These are phyloP conservation scores for Paraleonurus japonicus DNA, from an alignment of 257 asterid genomes.

Conservation along the genomic window DNA sequence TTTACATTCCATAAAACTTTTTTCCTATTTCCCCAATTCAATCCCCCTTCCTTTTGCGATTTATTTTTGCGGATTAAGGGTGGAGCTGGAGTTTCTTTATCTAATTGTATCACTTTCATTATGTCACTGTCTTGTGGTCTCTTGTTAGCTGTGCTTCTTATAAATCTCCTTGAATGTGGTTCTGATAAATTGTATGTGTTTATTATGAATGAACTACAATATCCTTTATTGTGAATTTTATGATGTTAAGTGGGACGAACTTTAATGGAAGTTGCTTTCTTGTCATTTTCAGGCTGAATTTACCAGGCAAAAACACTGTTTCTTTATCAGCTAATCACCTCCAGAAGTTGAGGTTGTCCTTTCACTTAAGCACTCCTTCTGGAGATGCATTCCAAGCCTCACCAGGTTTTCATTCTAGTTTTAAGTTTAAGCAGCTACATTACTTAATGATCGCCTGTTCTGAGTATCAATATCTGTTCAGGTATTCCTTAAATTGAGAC, in stretches of 20 bases:
- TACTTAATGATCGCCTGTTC: slow-evolving; percentile 8
- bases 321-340: slow-evolving; percentile 91
- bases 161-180: neutral
- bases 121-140: slow-evolving; percentile 9
- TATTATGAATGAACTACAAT: neutral
- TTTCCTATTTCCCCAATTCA: neutral
- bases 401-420: slow-evolving; percentile 61
- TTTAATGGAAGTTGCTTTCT: slow-evolving; percentile 8
- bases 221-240: slow-evolving; percentile 5
- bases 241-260: slow-evolving; percentile 6
- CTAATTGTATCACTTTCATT: slow-evolving; percentile 10
- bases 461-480: slow-evolving; percentile 38
- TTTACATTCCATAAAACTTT: neutral
- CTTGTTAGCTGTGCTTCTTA: neutral
- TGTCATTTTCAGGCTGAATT: slow-evolving; percentile 50
- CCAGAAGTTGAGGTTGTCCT: slow-evolving; percentile 77
- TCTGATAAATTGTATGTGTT: slow-evolving; percentile 13
- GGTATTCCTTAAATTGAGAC: slow-evolving; percentile 83
- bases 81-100: neutral
- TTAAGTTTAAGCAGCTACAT: slow-evolving; percentile 4
- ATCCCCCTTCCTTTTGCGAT: neutral
- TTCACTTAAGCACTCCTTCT: slow-evolving; percentile 67
- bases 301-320: slow-evolving; percentile 52
- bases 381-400: slow-evolving; percentile 80
- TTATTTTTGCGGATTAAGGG: slow-evolving; percentile 9